Evolutionary conservation across 2,329 filamentous ascomycete genomes (phyloP), one percentile per base, ranked within the genome.

Genomic region (Colletotrichum simmondsii): DNA sequence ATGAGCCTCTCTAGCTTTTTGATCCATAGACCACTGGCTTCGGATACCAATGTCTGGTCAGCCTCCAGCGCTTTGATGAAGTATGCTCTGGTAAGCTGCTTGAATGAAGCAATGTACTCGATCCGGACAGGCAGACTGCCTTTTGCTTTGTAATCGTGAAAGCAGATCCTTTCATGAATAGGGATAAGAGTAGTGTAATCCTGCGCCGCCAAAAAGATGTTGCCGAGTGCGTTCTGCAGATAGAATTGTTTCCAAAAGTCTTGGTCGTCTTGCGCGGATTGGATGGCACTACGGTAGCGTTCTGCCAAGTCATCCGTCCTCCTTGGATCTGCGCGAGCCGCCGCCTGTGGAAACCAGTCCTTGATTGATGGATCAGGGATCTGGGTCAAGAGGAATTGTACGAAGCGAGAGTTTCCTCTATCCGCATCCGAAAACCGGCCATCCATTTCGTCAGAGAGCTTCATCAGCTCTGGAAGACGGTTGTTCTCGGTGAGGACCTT

Each of bases 341-440:
- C 83, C 1, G 84, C 83, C n/a, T 81, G 81, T 14, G 83, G 83
- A 6, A 85, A 80, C 82, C 82, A 84, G 65, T 85, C 83, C 32
- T 78, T 4, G 80, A 74, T 10, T 74, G 77, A 26, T 78, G 81
- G 66, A 78, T 82, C 62, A 78, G 78, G 26, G 58, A 76, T 77
- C 26, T 83, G 80, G 19, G 80, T 78, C 0, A 85, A 74, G 7
- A 85, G 66, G 42, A 85, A 80, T 49, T 82, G 79, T 0, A 81
- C 79, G 6, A 85, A 74, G 5, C 80, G 78, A 12, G 57, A 75
- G 30, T 49, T 61, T 4, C 77, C 79, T 24, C 76, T 76, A 2
- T 78, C 76, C 4, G 76, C 78, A 28, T 75, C 35, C 35, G 14
- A 42, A 42, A 42, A 70, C 7, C 80, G 75, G 5, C 73, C 67